Evolutionary conservation across 306 rosid species (phyloP), one percentile per base, ranked within the genome.

Genomic region (Trifolium repens): DNA sequence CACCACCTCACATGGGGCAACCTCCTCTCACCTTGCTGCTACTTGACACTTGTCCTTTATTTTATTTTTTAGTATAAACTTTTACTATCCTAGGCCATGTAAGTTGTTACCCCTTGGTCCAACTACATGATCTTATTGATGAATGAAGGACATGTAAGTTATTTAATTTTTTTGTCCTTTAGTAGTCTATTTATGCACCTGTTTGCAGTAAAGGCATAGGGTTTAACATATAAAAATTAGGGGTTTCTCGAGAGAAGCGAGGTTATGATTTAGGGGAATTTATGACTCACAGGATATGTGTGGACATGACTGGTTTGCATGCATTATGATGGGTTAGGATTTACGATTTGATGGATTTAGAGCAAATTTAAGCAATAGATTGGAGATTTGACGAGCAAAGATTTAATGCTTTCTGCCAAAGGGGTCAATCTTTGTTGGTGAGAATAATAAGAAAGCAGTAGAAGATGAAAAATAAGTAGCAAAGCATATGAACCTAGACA

Each of bases 131-230:
- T 67, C 24, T 5, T 40, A 76, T 55, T 42, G 22, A 67, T 30
- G 44, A 63, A 42, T 12, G 54, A 75, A 39, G 30, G 32, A 7
- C 12, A 65, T 7, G 14, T 47, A 60, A 27, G 44, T 59, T 8
- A 27, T 24, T 16, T 64, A 34, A 59, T 66, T n/a, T 65, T 44
- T 58, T 34, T 46, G 19, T 50, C 14, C 15, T 24, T 15, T 17
- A 16, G 35, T 72, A 19, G 50, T 72, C 60, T 82, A 22, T 60
- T 52, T 44, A 40, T 64, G 30, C 49, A 54, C 74, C 69, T 42
- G 30, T 24, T 64, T 63, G 52, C 46, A 13, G 26, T 35, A 62
- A 61, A 50, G 10, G 30, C 11, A 8, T 7, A 12, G 52, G 49
- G 50, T 47, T 43, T 43, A 59, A n/a, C 34, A 44, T 39, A 44